phyloP scores from a whole-genome alignment of 176 grass and related monocot species.

The Hsuehochloa calcarea region DNA sequence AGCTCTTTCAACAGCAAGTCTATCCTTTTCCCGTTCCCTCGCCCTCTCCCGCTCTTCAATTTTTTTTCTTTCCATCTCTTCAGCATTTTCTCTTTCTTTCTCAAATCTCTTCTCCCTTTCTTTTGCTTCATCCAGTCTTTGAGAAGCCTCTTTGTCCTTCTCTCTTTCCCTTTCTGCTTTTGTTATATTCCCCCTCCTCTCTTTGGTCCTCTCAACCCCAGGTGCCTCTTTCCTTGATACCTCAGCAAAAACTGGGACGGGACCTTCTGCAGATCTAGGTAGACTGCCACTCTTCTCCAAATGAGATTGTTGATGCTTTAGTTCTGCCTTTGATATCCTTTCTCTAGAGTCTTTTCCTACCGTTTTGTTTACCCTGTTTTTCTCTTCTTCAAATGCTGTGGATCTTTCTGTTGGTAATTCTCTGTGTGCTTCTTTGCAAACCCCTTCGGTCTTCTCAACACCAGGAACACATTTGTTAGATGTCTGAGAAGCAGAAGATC shows the following conservation, averaged over 20 bases:
- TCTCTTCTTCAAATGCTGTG: slow-evolving; percentile 27
- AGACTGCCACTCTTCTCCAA: slow-evolving; percentile 24
- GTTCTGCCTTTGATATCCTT: slow-evolving; percentile 29
- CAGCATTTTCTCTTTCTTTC: slow-evolving; percentile 55
- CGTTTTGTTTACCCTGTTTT: not conserved
- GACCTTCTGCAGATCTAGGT: slow-evolving; percentile 32
- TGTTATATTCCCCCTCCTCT: slow-evolving; percentile 35
- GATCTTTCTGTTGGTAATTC: slow-evolving; percentile 26
- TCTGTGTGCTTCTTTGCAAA: slow-evolving; percentile 20
- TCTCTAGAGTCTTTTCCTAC: slow-evolving; percentile 17
- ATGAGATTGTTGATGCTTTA: slow-evolving; percentile 9
- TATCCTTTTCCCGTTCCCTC: slow-evolving; percentile 87
- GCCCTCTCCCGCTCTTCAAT: slow-evolving; percentile 62
- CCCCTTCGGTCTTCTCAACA: not conserved
- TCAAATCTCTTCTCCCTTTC: slow-evolving; percentile 51
- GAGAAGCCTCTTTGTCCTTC: slow-evolving; percentile 37
- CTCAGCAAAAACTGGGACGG: slow-evolving; percentile 13
- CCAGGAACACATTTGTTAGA: not conserved
- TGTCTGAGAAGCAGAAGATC: slow-evolving; percentile 7
- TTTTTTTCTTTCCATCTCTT: slow-evolving; percentile 49
- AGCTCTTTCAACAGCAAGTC: slow-evolving; percentile 81
- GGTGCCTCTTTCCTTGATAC: slow-evolving; percentile 34
- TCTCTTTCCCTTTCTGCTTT: slow-evolving; percentile 41
- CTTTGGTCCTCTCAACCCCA: slow-evolving; percentile 38
- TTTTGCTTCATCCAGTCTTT: slow-evolving; percentile 51